Percentiles rank a stretch among this genome's conserved stretches.
Conservation (phyloP, 2,329 filamentous ascomycete genomes). For the Amylocarpus encephaloides region DNA sequence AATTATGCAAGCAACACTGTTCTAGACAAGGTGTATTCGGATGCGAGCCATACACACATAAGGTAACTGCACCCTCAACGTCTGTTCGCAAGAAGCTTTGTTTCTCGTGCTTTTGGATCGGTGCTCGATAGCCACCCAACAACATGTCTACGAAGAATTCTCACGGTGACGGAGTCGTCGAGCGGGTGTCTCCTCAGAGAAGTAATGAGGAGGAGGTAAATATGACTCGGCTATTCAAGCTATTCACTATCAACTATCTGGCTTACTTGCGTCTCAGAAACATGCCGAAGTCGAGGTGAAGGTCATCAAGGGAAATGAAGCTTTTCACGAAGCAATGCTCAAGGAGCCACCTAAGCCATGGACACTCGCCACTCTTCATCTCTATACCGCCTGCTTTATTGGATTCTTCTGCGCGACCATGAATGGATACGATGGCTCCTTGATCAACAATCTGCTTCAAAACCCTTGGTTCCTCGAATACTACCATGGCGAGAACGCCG, state of each 20-base stretch:
- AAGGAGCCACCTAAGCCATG: conserved; percentile 44
- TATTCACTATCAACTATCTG: not conserved
- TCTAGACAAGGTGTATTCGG: conserved; percentile 3
- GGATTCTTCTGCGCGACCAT: conserved; percentile 46
- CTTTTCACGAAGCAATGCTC: conserved; percentile 48
- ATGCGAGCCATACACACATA: conserved; percentile 13
- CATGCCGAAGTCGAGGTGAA: conserved; percentile 32
- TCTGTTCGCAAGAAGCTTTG: conserved; percentile 9
- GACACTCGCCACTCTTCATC: conserved; percentile 35
- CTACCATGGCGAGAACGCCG: conserved; percentile 37
- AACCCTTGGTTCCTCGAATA: conserved; percentile 37
- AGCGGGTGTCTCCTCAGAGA: not conserved
- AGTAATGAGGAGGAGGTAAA: conserved; percentile 11
- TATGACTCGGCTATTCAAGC: not conserved
- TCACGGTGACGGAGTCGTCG: not conserved
- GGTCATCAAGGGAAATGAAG: conserved; percentile 45
- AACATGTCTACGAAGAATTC: conserved; percentile 1
- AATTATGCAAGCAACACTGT: not conserved
- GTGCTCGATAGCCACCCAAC: not conserved
- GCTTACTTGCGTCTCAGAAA: conserved; percentile 17
- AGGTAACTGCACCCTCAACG: conserved; percentile 12
- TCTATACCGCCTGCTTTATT: conserved; percentile 41
- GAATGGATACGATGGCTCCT: conserved; percentile 47
- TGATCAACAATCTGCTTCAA: conserved; percentile 44
- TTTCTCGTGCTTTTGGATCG: not conserved